Base-by-base conservation (phyloP, 73 alveolate species). In the Paramecium octaurelia region DNA sequence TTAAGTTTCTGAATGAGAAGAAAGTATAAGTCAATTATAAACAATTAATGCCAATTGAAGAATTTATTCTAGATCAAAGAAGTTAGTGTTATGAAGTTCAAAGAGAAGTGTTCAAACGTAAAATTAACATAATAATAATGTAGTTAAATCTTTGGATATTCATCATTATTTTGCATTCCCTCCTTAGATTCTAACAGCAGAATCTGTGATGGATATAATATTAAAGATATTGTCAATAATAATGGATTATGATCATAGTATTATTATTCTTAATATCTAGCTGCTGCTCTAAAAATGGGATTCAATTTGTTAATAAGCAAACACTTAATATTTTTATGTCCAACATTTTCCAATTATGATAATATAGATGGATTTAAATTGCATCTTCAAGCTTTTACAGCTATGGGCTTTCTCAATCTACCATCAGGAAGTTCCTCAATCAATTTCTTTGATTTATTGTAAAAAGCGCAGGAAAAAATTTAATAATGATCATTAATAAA, bases 341-440 rank as follows among this genome's bases (percentile, higher is more conserved):
- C 91, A n/a, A 80, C 91, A 20, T 80, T 44, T 23, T 24, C 70
- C n/a, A 80, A 80, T 80, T 80, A 80, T 80, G 91, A 80, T 43
- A 23, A 20, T 24, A 80, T 80, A 24, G 73, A 80, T 80, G 91
- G 75, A 34, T 24, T 43, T 46, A 80, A 80, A 24, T 42, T 80
- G 8, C 91, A 80, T 43, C 44, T 80, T 40, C 10, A 34, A 18
- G 91, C 75, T 10, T 80, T 80, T 80, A 42, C 91, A 48, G 38
- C 75, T 43, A 38, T 80, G 57, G 91, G 91, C 48, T 80, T 80
- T 35, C 29, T 80, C 27, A 80, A 80, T 80, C 75, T 80, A 46
- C 91, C 91, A 23, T 24, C 70, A 44, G 91, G 91, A 80, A 24
- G 46, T 27, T 48, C 70, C 12, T 80, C 36, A 80, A 48, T 75